Evolutionary conservation across 2,329 filamentous ascomycete species (phyloP).

Genomic region (Pseudogymnoascus verrucosus): DNA sequence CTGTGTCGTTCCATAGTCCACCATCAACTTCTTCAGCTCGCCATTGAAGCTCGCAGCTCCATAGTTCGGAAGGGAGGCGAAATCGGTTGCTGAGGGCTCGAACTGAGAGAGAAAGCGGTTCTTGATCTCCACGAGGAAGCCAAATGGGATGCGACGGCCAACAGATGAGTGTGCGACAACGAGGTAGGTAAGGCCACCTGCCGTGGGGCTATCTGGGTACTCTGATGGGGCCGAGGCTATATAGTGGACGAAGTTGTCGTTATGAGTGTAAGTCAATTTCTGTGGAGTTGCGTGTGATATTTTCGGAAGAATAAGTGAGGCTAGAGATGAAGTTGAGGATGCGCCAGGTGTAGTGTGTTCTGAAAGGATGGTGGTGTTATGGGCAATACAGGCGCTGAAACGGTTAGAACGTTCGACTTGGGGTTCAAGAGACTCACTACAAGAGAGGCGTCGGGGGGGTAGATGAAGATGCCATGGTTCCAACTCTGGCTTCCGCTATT

Average conservation of each 20-base stretch:
- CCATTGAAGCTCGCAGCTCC: constrained; percentile 83
- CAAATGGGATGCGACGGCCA: constrained; percentile 84
- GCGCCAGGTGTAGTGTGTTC: constrained; percentile 86
- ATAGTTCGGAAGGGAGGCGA: constrained; percentile 73
- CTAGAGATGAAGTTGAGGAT: constrained; percentile 75
- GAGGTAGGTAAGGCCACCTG: constrained; percentile 83
- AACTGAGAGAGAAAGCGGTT: constrained; percentile 74
- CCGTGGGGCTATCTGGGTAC: constrained; percentile 47
- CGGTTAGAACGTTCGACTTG: constrained; percentile 11
- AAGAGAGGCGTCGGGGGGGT: constrained; percentile 59
- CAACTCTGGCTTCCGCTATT: background rate
- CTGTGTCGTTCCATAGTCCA: constrained; percentile 73
- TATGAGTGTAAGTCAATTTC: constrained; percentile 92
- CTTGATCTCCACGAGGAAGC: constrained; percentile 85
- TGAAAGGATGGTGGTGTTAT: constrained; percentile 84
- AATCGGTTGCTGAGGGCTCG: constrained; percentile 59
- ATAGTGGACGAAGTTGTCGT: constrained; percentile 90
- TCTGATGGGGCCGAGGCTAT: constrained; percentile 73
- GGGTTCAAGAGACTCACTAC: constrained; percentile 48
- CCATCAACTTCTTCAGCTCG: constrained; percentile 68
- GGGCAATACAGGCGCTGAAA: constrained; percentile 79
- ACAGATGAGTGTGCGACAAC: constrained; percentile 76
- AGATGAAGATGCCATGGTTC: constrained; percentile 63
- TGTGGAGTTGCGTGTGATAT: constrained; percentile 73
- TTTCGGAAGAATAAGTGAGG: constrained; percentile 90